phyloP scores from a whole-genome alignment of 208 protist species.

The Crithidia acanthocephali region DNA sequence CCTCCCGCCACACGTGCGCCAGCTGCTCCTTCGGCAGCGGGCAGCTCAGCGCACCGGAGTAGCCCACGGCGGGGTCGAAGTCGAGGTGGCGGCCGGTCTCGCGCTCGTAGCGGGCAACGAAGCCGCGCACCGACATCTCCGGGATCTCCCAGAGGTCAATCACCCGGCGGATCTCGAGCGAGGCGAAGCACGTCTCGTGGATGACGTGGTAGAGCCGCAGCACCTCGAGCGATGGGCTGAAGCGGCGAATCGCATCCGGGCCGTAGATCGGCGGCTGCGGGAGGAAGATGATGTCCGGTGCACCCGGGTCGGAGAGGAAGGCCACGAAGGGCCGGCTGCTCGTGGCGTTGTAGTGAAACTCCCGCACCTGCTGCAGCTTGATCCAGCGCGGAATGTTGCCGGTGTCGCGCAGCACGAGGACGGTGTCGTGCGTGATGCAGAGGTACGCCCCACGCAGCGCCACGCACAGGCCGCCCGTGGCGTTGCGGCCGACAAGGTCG shows the following conservation, averaged over 20 bases:
- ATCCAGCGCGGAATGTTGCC: constrained; percentile 70
- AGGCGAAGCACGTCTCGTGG: constrained; percentile 61
- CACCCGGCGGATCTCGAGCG: constrained; percentile 49
- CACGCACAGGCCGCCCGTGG: constrained; percentile 40
- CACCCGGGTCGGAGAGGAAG: constrained; percentile 55
- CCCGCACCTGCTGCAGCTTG: constrained; percentile 48
- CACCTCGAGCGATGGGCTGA: constrained; percentile 44
- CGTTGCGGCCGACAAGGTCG: constrained; percentile 52
- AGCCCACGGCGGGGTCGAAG: constrained; percentile 38
- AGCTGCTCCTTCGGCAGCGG: constrained; percentile 68
- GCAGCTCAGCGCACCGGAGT: constrained; percentile 50
- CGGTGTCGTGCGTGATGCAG: constrained; percentile 75
- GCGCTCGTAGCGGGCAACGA: constrained; percentile 37
- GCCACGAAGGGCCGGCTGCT: constrained; percentile 52
- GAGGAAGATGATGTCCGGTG: constrained; percentile 67
- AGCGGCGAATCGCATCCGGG: constrained; percentile 38
- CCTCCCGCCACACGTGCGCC: constrained; percentile 58
- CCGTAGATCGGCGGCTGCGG: constrained; percentile 62
- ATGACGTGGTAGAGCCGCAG: constrained; percentile 43
- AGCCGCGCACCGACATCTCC: constrained; percentile 33
- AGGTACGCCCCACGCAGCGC: constrained; percentile 47
- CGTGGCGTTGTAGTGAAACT: constrained; percentile 56
- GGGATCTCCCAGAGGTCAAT: constrained; percentile 39
- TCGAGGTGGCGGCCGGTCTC: constrained; percentile 38
- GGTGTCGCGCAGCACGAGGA: constrained; percentile 59